A percentile compares a stretch with the other conserved stretches of the same genome.
Conservation (phyloP, 805 yeast genomes). For the Maudiozyma bulderi region DNA sequence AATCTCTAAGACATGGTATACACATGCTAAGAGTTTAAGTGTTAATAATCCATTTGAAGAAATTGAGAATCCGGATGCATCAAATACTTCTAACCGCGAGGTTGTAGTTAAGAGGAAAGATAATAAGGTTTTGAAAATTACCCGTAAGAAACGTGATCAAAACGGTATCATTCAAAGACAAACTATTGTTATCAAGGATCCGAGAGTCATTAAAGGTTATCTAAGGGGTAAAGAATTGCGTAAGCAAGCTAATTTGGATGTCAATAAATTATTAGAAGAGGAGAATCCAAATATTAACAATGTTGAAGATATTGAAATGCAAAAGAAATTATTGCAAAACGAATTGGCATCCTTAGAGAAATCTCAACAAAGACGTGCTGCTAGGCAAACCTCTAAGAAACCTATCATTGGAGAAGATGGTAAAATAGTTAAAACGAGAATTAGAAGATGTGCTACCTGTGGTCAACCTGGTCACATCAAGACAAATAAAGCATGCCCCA, state of each 20-base stretch:
- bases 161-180: conserved; percentile 80
- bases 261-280: conserved; percentile 30
- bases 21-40: conserved; percentile 57
- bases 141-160: conserved; percentile 71
- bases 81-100: conserved; percentile 28
- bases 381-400: conserved; percentile 44
- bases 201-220: conserved; percentile 79
- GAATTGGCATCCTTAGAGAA: conserved; percentile 76
- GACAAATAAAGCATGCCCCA: conserved; percentile 82
- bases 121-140: conserved; percentile 47
- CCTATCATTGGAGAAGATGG: conserved; percentile 18
- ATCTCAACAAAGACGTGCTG: conserved; percentile 56
- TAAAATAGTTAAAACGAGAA: conserved; percentile 31
- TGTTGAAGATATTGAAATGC: conserved; percentile 69
- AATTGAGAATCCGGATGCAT: conserved; percentile 29
- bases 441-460: conserved; percentile 86
- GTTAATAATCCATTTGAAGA: conserved; percentile 32
- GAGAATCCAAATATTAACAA: conserved; percentile 40
- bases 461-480: conserved; percentile 93
- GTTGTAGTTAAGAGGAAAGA: conserved; percentile 22
- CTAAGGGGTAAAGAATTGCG: conserved; percentile 54
- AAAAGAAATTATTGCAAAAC: conserved; percentile 68
- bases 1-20: conserved; percentile 79
- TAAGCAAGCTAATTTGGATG: conserved; percentile 61
- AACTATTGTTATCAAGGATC: conserved; percentile 71